Percentiles rank a stretch among this genome's conserved stretches.
Evolutionary conservation across 2,329 filamentous ascomycete species (phyloP).

Genomic region (Didymella segeticola): DNA sequence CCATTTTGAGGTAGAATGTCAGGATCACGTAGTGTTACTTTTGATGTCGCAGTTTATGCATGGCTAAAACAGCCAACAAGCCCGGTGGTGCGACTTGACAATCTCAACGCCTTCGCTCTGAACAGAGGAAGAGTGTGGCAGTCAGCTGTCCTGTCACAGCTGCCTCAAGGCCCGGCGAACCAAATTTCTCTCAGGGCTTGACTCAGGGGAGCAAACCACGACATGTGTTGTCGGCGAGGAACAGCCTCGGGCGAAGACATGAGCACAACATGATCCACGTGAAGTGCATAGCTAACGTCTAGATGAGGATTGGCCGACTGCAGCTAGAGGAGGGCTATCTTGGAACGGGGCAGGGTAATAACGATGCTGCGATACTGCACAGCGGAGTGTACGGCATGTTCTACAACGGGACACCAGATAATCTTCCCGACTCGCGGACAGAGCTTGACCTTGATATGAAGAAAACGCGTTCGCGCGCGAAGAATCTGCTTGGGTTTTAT

Average conservation of each 20-base stretch:
- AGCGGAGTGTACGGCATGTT: slow-evolving; percentile 21
- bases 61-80: slow-evolving; percentile 9
- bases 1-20: neutral
- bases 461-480: neutral
- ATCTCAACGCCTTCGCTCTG: neutral
- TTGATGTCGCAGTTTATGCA: slow-evolving; percentile 3
- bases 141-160: slow-evolving; percentile 6
- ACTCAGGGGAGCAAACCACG: slow-evolving; percentile 6
- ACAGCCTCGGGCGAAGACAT: neutral
- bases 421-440: slow-evolving; percentile 11
- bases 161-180: slow-evolving; percentile 12
- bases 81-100: slow-evolving; percentile 8
- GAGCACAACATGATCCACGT: slow-evolving; percentile 4
- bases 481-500: slow-evolving; percentile 1
- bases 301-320: neutral
- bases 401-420: slow-evolving; percentile 22
- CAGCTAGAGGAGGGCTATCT: neutral
- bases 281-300: slow-evolving; percentile 3
- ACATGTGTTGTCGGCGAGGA: neutral
- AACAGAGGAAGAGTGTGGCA: neutral
- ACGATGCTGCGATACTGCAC: slow-evolving; percentile 12
- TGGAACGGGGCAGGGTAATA: slow-evolving; percentile 1
- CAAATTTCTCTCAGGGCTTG: neutral
- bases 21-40: slow-evolving; percentile 5
- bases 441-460: neutral